Base-by-base conservation (phyloP, 140 eudicot genomes). In the Senecio squalidus region DNA sequence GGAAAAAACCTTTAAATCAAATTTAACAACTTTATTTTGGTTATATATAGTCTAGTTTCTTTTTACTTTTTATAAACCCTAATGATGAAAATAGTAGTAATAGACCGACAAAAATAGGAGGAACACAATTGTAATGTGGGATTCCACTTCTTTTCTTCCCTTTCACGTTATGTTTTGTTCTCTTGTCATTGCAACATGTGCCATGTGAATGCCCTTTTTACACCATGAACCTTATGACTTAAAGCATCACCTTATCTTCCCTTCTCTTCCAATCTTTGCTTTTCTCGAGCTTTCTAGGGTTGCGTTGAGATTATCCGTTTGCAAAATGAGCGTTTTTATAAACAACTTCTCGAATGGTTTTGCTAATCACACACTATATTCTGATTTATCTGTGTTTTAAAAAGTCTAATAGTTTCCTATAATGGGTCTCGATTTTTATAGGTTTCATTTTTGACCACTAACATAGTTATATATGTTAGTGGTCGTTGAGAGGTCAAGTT, bases 111-210 rank as follows among this genome's bases (percentile, higher is more conserved):
- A 67, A 73, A 73, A 57, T 63, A 60, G 3, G 63, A 73, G 61
- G 70, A 54, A 41, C 55, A 48, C 45, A 27, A 64, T 65, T 39
- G 55, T 17, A 60, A 69, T 55, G 66, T 64, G 50, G 55, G 74
- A 73, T 43, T 53, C 74, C 78, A 64, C 60, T 72, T 72, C 67
- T 31, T 72, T 67, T 59, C 84, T 78, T 74, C 63, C 60, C 72
- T 78, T 74, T 76, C 84, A 78, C 84, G 84, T 72, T 72, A 74
- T 43, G 77, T 70, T 78, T 74, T 78, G 84, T 78, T 78, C 77
- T 68, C 67, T 57, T 62, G 45, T 73, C 67, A 64, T 71, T 55
- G 47, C 74, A 41, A 71, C 82, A 66, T 71, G 64, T 74, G 69
- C 73, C 79, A 66, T 66, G 64, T 66, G 69, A n/a, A 49, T 52